Evolutionary conservation across 2,329 filamentous ascomycete species (phyloP), one percentile per base, ranked within the genome.

Genomic region (Aspergillus aculeatinus): DNA sequence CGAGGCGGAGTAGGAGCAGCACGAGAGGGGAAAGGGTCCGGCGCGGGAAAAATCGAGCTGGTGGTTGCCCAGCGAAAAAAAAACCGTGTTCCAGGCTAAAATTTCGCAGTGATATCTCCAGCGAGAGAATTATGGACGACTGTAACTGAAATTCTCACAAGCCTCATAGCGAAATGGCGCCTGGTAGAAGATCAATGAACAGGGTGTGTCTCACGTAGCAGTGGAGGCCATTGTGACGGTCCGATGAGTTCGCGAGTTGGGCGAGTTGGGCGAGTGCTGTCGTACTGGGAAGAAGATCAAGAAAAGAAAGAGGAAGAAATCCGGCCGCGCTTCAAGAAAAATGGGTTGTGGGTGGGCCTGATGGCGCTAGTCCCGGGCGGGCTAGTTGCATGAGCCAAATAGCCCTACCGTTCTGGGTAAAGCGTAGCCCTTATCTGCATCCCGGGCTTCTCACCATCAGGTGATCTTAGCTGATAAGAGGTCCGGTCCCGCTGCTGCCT

Each of bases 1-100:
- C 9, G 39, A 62, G 65, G 55, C 76, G 64, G 77, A 53, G 62
- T n/a, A 47, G 7, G 6, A 60, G 23, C 23, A 23, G 23, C 65
- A 63, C 61, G 61, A 58, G 59, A 58, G 48, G 58, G 51, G 60
- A 68, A 10, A 23, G 23, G 27, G 7, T 9, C 61, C 55, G 67
- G 60, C 65, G 64, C 65, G 77, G 83, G 89, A 91, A 83, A 81
- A 78, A 90, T 92, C 89, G 89, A 92, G 89, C 89, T 92, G 88
- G 87, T 83, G 27, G 27, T 29, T 29, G 81, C 81, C 78, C 70
- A 78, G 76, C 72, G 67, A 71, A 35, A 35, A 35, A 35, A 23
- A 23, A 33, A 33, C 33, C 33, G 14, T 35, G 11, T 35, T 35
- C 14, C 33, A 35, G 33, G 33, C 12, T 35, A 29, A 29, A 6